A percentile compares a stretch with the other conserved stretches of the same genome.
phyloP scores from a whole-genome alignment of 768 basidiomycete genomes.

The Phlebiopsis flavidoalba region DNA sequence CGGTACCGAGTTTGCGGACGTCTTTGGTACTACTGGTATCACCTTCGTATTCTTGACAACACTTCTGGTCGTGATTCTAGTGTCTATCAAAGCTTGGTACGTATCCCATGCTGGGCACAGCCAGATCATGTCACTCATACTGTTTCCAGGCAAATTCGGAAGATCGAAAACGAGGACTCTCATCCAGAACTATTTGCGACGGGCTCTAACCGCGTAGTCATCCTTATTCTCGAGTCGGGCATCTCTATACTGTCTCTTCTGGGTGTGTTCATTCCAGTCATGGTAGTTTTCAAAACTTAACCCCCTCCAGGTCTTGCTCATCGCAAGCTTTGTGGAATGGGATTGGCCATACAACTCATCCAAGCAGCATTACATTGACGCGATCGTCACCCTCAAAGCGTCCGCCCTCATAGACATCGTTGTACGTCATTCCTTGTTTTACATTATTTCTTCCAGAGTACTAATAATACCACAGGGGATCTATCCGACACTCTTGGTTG shows the following conservation, averaged over 20 bases:
- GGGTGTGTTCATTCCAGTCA: neutral
- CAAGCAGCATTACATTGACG: neutral
- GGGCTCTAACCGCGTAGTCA: neutral
- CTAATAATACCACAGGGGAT: neutral
- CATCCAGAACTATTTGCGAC: neutral
- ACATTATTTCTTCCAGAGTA: neutral
- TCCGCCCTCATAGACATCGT: neutral
- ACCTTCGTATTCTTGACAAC: neutral
- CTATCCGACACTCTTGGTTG: neutral
- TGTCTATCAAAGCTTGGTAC: neutral
- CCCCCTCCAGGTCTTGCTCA: neutral
- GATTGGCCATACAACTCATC: neutral
- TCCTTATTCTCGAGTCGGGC: neutral
- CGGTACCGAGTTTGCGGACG: neutral
- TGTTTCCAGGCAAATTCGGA: neutral
- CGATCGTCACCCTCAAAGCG: neutral
- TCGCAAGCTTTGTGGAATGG: neutral
- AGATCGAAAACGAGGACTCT: neutral
- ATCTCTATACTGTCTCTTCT: neutral
- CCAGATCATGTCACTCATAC: neutral
- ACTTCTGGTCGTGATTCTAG: neutral
- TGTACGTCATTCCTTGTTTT: neutral
- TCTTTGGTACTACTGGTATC: neutral
- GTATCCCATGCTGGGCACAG: neutral
- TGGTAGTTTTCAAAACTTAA: neutral